Percentiles rank a stretch among this genome's conserved stretches.
phyloP scores from a whole-genome alignment of 2,329 filamentous ascomycete genomes.

The Lachnellula cervina region DNA sequence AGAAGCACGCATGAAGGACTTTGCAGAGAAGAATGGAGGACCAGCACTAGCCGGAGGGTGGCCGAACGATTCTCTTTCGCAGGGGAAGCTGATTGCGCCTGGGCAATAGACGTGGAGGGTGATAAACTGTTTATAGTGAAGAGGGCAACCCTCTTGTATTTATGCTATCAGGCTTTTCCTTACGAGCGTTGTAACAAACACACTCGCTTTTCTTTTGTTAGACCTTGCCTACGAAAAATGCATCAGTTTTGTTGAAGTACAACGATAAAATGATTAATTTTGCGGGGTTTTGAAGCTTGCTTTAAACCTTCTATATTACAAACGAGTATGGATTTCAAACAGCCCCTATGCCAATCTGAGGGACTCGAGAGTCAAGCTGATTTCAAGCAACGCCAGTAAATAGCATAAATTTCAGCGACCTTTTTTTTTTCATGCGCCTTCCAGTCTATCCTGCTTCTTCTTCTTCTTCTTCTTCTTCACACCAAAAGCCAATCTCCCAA shows the following conservation, averaged over 20 bases:
- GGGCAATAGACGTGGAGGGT: slow-evolving; percentile 64
- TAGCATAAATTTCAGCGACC: no score
- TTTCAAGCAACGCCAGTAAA: background rate
- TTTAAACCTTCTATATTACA: background rate
- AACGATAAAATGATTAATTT: background rate
- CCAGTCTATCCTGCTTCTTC: no score
- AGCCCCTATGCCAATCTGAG: background rate
- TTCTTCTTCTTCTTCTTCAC: no score
- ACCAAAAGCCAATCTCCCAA: no score
- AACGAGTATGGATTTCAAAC: background rate
- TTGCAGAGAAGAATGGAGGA: slow-evolving; percentile 67
- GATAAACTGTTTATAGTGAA: slow-evolving; percentile 24
- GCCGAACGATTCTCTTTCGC: slow-evolving; percentile 66
- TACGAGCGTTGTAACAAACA: slow-evolving; percentile 7
- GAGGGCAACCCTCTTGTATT: slow-evolving; percentile 25
- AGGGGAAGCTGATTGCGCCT: slow-evolving; percentile 81
- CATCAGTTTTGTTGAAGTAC: background rate
- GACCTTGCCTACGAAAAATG: background rate
- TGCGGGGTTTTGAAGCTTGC: background rate
- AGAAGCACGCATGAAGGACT: slow-evolving; percentile 83
- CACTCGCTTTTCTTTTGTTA: background rate
- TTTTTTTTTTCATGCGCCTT: slow-evolving; percentile 4
- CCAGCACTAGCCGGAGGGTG: slow-evolving; percentile 81
- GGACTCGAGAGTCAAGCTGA: background rate
- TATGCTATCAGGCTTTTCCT: slow-evolving; percentile 23